These are phyloP conservation scores for Penicillium manginii DNA, from an alignment of 495 filamentous ascomycete species.

Conservation along the genomic window DNA sequence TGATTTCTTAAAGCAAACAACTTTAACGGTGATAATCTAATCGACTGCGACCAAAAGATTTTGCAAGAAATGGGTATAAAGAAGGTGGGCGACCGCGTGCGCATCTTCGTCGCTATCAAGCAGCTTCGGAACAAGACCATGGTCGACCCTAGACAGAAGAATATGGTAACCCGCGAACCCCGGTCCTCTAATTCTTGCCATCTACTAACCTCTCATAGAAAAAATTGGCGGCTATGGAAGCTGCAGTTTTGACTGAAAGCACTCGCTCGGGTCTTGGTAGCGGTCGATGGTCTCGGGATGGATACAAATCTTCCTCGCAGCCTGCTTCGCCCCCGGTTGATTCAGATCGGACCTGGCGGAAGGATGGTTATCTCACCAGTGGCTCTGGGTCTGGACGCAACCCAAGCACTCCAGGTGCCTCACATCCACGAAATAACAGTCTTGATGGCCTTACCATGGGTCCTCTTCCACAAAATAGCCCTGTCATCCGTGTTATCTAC, in stretches of 20 bases:
- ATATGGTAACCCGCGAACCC: conserved; percentile 66
- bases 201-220: conserved; percentile 38
- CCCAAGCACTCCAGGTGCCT: conserved; percentile 50
- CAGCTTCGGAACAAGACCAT: conserved; percentile 84
- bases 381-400: conserved; percentile 51
- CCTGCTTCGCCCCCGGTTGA: conserved; percentile 69
- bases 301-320: conserved; percentile 61
- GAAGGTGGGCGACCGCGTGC: conserved; percentile 96
- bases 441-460: conserved; percentile 82
- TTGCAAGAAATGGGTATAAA: conserved; percentile 98
- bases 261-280: conserved; percentile 65
- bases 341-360: conserved; percentile 47
- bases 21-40: conserved; percentile 93
- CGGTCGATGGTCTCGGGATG: conserved; percentile 72
- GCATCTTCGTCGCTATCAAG: conserved; percentile 91
- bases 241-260: conserved; percentile 64
- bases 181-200: neutral
- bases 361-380: conserved; percentile 55
- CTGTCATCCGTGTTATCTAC: conserved; percentile 89
- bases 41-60: conserved; percentile 95
- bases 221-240: conserved; percentile 47
- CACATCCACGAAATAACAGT: conserved; percentile 65
- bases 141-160: conserved; percentile 81
- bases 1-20: conserved; percentile 66
- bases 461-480: conserved; percentile 74